phyloP scores from a whole-genome alignment of 2,329 filamentous ascomycete species.

The Penicillium sp. region DNA sequence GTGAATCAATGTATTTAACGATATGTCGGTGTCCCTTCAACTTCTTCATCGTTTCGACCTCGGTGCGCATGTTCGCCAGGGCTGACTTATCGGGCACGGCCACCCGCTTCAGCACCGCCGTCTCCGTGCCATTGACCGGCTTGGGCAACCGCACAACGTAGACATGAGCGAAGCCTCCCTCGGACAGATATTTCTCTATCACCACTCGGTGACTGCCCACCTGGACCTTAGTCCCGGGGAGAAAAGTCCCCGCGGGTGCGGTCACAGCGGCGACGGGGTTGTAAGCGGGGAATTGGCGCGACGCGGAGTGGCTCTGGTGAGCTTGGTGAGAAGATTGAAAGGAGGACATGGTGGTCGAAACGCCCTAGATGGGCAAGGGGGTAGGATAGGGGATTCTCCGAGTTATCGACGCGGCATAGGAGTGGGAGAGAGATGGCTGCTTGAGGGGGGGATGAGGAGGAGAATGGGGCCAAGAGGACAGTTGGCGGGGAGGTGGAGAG shows the following conservation, averaged over 20 bases:
- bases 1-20: slow-evolving; percentile 97
- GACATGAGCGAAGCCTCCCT: slow-evolving; percentile 97
- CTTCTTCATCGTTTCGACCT: slow-evolving; percentile 99
- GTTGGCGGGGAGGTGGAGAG: slow-evolving; percentile 24
- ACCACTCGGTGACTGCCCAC: slow-evolving; percentile 90
- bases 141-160: slow-evolving; percentile 89
- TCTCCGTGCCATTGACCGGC: slow-evolving; percentile 75
- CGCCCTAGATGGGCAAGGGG: slow-evolving; percentile 33
- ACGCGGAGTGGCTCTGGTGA: slow-evolving; percentile 34
- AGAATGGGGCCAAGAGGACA: slow-evolving; percentile 25
- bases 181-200: slow-evolving; percentile 96
- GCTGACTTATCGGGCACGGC: slow-evolving; percentile 96
- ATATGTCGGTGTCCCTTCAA: slow-evolving; percentile 95
- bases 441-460: slow-evolving; percentile 7
- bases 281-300: slow-evolving; percentile 36
- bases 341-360: slow-evolving; percentile 36
- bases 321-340: slow-evolving; percentile 33
- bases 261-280: slow-evolving; percentile 40
- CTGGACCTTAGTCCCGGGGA: slow-evolving; percentile 93
- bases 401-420: slow-evolving; percentile 30
- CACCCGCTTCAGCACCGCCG: slow-evolving; percentile 89
- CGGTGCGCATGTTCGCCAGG: slow-evolving; percentile 92
- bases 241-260: slow-evolving; percentile 79
- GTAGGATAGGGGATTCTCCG: slow-evolving; percentile 8
- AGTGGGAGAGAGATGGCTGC: slow-evolving; percentile 20